Percentiles rank a stretch among this genome's conserved stretches.
Evolutionary conservation across 2,329 filamentous ascomycete species (phyloP).

Genomic region (Teratosphaeria pseudoeucalypti): DNA sequence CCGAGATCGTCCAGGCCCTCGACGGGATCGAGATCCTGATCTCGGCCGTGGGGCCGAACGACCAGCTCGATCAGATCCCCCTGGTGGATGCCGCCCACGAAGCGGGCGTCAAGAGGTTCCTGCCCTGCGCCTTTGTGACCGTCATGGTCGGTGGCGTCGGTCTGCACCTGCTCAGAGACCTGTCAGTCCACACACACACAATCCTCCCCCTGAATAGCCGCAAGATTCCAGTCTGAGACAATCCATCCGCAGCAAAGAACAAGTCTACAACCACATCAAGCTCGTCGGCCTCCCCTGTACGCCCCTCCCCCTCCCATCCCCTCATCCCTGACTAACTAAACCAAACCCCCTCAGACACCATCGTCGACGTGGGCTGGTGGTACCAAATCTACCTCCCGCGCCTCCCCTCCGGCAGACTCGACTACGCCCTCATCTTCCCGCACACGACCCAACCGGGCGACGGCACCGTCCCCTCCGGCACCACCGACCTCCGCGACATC

Average conservation of each 20-base stretch:
- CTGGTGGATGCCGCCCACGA: slow-evolving; percentile 21
- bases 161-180: slow-evolving; percentile 26
- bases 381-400: slow-evolving; percentile 39
- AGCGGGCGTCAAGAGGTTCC: slow-evolving; percentile 22
- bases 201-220: background rate
- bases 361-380: slow-evolving; percentile 52
- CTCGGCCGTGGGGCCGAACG: slow-evolving; percentile 12
- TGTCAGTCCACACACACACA: slow-evolving; percentile 11
- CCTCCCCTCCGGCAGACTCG: slow-evolving; percentile 37
- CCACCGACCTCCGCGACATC: slow-evolving; percentile 45
- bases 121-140: slow-evolving; percentile 26
- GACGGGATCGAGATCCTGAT: slow-evolving; percentile 27
- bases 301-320: background rate
- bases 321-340: background rate
- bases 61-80: slow-evolving; percentile 14
- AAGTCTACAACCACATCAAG: slow-evolving; percentile 41
- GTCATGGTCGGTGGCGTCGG: slow-evolving; percentile 33
- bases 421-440: slow-evolving; percentile 31
- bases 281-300: slow-evolving; percentile 38
- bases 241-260: slow-evolving; percentile 33
- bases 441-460: slow-evolving; percentile 34
- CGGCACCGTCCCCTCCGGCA: slow-evolving; percentile 33
- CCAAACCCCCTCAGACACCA: slow-evolving; percentile 25
- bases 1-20: slow-evolving; percentile 35
- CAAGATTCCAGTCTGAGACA: background rate